These are phyloP conservation scores for Phaeosphaeriaceae sp. DNA, from an alignment of 2,329 filamentous ascomycete genomes.

Conservation along the genomic window DNA sequence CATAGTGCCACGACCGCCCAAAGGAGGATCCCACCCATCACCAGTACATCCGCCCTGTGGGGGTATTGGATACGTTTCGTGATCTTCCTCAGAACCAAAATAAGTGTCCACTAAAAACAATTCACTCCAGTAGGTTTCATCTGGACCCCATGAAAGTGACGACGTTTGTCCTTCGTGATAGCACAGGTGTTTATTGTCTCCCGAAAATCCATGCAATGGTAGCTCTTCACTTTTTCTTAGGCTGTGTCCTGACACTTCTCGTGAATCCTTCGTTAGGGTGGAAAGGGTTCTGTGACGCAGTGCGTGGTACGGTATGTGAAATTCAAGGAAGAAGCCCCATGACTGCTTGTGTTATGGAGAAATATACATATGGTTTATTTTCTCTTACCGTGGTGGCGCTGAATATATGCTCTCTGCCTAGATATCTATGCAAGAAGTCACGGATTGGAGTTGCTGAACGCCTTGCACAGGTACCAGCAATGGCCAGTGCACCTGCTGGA, in stretches of 20 bases:
- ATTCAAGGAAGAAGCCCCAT: constrained; percentile 23
- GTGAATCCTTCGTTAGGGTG: constrained; percentile 5
- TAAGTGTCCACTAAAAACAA: constrained; percentile 24
- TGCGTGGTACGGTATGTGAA: constrained; percentile 25
- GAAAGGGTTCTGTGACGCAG: constrained; percentile 8
- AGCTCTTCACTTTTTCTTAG: constrained; percentile 15
- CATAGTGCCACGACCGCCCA: constrained; percentile 11
- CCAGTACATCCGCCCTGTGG: background rate
- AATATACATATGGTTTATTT: background rate
- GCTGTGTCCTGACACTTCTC: constrained; percentile 5
- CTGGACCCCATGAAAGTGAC: constrained; percentile 20
- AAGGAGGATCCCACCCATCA: constrained; percentile 17
- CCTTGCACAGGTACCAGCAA: constrained; percentile 14
- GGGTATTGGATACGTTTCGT: constrained; percentile 7
- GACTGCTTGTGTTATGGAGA: constrained; percentile 8
- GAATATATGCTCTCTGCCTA: constrained; percentile 15
- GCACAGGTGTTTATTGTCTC: constrained; percentile 11
- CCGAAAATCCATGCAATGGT: constrained; percentile 12
- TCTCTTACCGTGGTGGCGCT: constrained; percentile 9
- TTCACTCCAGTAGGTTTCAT: constrained; percentile 26
- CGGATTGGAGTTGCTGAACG: constrained; percentile 13
- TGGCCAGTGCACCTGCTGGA: constrained; percentile 11
- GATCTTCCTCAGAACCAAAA: constrained; percentile 21
- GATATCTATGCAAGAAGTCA: constrained; percentile 21
- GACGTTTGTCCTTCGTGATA: constrained; percentile 27